Conservation (phyloP, 257 asterid genomes). For the Rauvolfia tetraphylla region DNA sequence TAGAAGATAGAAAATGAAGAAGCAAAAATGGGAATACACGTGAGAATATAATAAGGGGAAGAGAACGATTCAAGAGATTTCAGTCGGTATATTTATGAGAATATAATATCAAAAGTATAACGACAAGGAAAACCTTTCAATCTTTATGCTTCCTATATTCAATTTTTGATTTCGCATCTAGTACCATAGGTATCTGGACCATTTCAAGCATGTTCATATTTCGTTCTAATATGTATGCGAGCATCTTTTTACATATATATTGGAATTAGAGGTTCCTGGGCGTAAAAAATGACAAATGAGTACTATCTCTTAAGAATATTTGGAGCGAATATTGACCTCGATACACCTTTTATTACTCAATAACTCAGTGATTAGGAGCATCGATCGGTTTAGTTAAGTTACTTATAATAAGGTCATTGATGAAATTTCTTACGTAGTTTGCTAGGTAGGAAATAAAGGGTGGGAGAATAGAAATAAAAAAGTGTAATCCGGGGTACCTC, state of each 20-base stretch:
- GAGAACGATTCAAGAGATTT: no score
- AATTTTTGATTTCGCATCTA: not conserved
- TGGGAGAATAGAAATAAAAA: not conserved
- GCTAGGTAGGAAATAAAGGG: not conserved
- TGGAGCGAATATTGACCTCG: not conserved
- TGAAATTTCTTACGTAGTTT: no score
- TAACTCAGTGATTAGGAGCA: no score
- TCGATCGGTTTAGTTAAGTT: no score
- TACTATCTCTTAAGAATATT: not conserved
- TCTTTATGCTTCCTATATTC: not conserved
- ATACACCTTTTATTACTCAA: no score
- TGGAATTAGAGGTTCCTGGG: not conserved
- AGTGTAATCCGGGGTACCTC: constrained; percentile 7
- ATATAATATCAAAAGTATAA: not conserved
- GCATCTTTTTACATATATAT: not conserved
- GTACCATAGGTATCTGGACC: not conserved
- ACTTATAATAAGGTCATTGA: no score
- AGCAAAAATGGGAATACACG: no score
- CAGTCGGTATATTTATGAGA: not conserved
- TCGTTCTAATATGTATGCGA: not conserved
- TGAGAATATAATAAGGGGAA: no score
- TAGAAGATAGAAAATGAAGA: no score
- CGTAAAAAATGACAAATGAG: not conserved
- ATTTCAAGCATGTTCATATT: not conserved
- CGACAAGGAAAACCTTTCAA: constrained; percentile 14